Percentiles rank a stretch among this genome's conserved stretches.
Evolutionary conservation across 257 asterid species (phyloP).

Genomic region (Orobanche coerulescens): DNA sequence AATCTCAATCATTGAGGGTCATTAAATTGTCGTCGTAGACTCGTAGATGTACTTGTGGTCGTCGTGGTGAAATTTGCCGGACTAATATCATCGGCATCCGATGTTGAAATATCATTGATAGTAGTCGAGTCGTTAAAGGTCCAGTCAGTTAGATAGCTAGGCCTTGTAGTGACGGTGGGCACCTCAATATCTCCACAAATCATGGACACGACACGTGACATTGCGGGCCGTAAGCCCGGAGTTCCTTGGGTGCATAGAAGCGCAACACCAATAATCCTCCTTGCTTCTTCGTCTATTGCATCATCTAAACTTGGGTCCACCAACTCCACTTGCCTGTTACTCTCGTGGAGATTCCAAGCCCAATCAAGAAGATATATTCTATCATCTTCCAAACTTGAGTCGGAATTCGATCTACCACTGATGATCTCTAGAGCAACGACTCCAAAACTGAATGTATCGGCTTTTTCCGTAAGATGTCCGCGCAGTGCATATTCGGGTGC

Average conservation of each 20-base stretch:
- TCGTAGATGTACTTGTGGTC: not conserved
- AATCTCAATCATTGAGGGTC: no score
- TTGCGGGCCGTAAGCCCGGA: slow-evolving; percentile 42
- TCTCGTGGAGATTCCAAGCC: slow-evolving; percentile 43
- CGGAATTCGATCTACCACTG: slow-evolving; percentile 56
- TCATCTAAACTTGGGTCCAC: slow-evolving; percentile 30
- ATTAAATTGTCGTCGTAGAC: no score
- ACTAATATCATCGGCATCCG: not conserved
- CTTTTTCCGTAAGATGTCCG: slow-evolving; percentile 58
- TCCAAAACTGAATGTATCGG: slow-evolving; percentile 52
- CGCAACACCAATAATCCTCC: slow-evolving; percentile 37
- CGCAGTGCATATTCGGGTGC: slow-evolving; percentile 72
- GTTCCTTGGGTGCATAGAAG: slow-evolving; percentile 51
- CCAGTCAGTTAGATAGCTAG: slow-evolving; percentile 50
- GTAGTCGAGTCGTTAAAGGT: slow-evolving; percentile 25
- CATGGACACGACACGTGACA: slow-evolving; percentile 62
- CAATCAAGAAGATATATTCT: slow-evolving; percentile 55
- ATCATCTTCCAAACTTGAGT: slow-evolving; percentile 38
- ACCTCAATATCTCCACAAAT: slow-evolving; percentile 47
- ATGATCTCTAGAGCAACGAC: slow-evolving; percentile 53
- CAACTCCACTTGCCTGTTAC: slow-evolving; percentile 26
- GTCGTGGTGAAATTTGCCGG: not conserved
- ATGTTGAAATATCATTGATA: not conserved
- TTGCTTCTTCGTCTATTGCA: slow-evolving; percentile 29
- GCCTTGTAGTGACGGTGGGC: slow-evolving; percentile 30